Evolutionary conservation across 768 basidiomycete genomes (phyloP), one percentile per base, ranked within the genome.

Genomic region (Agrocybe pediades): DNA sequence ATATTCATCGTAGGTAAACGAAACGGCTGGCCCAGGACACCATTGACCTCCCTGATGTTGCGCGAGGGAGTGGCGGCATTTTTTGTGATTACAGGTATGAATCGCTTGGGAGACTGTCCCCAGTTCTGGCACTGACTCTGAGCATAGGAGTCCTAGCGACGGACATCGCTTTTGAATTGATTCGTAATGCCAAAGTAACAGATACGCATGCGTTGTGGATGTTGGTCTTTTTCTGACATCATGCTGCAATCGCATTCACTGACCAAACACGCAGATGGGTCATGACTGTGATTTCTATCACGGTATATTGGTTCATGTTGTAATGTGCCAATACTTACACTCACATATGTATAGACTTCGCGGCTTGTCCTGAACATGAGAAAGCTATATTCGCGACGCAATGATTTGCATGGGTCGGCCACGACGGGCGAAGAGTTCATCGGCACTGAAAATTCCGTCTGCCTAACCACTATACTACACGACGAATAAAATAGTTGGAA

Each of bases 31-130:
- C 20, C 29, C 2, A 41, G 55, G 42, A 57, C 55, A 11, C 55
- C 55, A 6, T 44, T 57, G 46, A 51, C 50, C 8, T 57, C 55
- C 2, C 24, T 56, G 19, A 56, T 56, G 55, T 39, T 56, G 17
- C 49, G 55, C 3, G 55, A 56, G 15, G 55, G 44, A 11, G 26
- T 56, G 7, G 49, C 49, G 1, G 42, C 43, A 2, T 56, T 56
- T 29, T 4, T 42, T 16, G 24, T 49, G 29, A 19, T 54, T 42
- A 26, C 41, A 7, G 8, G 53, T 54, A n/a, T 13, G 53, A 33
- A 9, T 48, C 15, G 11, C 5, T 23, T 21, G 44, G 44, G 25
- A 39, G 9, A 33, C 24, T 15, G 26, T 8, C 8, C 3, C 15
- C 1, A 7, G 33, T 7, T 17, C 26, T 1, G n/a, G 3, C n/a